Conservation (phyloP, 345 rosid species). For the Corchorus olitorius region DNA sequence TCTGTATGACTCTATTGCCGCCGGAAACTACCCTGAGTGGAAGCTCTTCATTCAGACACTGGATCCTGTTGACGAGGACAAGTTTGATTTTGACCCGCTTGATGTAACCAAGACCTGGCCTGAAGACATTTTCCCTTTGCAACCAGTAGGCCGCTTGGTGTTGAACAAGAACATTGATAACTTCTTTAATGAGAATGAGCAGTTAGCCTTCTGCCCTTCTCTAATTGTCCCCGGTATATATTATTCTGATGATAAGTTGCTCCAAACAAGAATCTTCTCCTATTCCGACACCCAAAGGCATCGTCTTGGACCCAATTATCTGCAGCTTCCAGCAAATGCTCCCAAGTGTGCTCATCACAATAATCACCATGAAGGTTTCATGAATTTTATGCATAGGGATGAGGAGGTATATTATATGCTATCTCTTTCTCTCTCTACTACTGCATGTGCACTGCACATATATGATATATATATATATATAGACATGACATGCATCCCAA, state of each 20-base stretch:
- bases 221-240: constrained; percentile 86
- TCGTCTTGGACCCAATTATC: constrained; percentile 96
- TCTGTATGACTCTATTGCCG: constrained; percentile 85
- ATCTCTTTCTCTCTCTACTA: too few species aligned
- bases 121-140: constrained; percentile 89
- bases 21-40: constrained; percentile 95
- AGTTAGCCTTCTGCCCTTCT: constrained; percentile 90
- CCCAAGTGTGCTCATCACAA: constrained; percentile 93
- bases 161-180: constrained; percentile 92
- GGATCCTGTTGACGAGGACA: constrained; percentile 78
- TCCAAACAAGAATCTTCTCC: constrained; percentile 83
- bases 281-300: constrained; percentile 95
- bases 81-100: constrained; percentile 86
- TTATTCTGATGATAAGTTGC: constrained; percentile 83
- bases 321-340: constrained; percentile 91
- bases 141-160: constrained; percentile 96
- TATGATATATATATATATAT: too few species aligned
- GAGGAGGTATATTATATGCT: constrained; percentile 61
- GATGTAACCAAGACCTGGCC: constrained; percentile 99
- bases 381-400: constrained; percentile 90
- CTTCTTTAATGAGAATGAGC: constrained; percentile 94
- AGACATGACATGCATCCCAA: too few species aligned
- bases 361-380: constrained; percentile 89
- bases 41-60: constrained; percentile 75
- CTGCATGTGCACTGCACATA: too few species aligned